These are phyloP conservation scores for Medicago ruthenica DNA, from an alignment of 306 rosid genomes.

Conservation along the genomic window DNA sequence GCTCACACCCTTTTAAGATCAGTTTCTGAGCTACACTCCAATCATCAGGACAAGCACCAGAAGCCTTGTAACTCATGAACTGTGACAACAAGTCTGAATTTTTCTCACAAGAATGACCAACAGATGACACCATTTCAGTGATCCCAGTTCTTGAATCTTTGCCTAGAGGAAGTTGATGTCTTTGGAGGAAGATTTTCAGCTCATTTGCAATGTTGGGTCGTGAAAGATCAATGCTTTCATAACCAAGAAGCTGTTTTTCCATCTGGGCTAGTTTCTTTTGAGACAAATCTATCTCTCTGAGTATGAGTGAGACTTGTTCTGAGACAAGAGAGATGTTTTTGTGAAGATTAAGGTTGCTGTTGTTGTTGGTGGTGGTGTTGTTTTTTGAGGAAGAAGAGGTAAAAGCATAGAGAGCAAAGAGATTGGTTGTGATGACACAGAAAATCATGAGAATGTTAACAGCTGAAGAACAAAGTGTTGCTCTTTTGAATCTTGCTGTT, in stretches of 20 bases:
- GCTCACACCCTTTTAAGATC: slow-evolving; percentile 80
- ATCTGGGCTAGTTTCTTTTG: slow-evolving; percentile 83
- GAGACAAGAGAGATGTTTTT: slow-evolving; percentile 89
- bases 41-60: slow-evolving; percentile 85
- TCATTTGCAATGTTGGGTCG: slow-evolving; percentile 73
- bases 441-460: slow-evolving; percentile 86
- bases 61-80: slow-evolving; percentile 75
- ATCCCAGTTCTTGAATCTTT: slow-evolving; percentile 90
- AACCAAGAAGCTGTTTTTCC: slow-evolving; percentile 85
- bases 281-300: slow-evolving; percentile 77
- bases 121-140: slow-evolving; percentile 93
- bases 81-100: slow-evolving; percentile 67
- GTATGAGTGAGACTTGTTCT: slow-evolving; percentile 84
- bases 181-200: slow-evolving; percentile 70
- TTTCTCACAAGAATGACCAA: slow-evolving; percentile 86
- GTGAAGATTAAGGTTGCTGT: slow-evolving; percentile 52
- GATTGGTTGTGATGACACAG: slow-evolving; percentile 87
- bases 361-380: background rate
- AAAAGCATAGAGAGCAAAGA: slow-evolving; percentile 90
- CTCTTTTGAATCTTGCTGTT: slow-evolving; percentile 86
- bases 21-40: slow-evolving; percentile 89
- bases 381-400: slow-evolving; percentile 68
- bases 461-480: slow-evolving; percentile 80
- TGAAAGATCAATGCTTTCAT: slow-evolving; percentile 82
- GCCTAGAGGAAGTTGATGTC: slow-evolving; percentile 81